Evolutionary conservation across 345 rosid species (phyloP).

Genomic region (Hypericum androsaemum): DNA sequence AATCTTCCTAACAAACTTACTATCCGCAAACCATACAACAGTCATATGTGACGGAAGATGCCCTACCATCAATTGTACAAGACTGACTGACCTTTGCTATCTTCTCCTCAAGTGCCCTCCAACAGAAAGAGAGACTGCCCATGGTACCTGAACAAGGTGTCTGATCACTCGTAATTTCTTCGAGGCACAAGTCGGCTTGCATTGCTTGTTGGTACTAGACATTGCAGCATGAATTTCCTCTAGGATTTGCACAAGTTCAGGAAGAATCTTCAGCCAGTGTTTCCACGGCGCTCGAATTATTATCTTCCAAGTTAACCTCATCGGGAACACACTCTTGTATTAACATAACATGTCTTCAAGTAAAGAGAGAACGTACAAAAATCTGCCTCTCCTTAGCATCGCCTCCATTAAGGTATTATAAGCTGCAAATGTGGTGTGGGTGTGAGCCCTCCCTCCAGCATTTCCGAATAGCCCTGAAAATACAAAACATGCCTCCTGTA

Average conservation of each 20-base stretch:
- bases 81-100: too few species aligned
- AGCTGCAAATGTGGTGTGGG: conserved; percentile 20
- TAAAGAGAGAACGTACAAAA: conserved; percentile 13
- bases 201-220: too few species aligned
- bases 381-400: conserved; percentile 14
- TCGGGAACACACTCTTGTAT: conserved; percentile 18
- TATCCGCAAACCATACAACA: too few species aligned
- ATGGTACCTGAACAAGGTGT: too few species aligned
- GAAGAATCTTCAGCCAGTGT: conserved; percentile 17
- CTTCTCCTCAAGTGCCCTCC: too few species aligned
- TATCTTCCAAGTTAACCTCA: conserved; percentile 12
- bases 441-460: conserved; percentile 15
- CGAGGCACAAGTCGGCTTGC: too few species aligned
- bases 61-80: too few species aligned
- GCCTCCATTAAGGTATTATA: conserved; percentile 19
- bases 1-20: too few species aligned
- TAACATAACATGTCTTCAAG: conserved; percentile 13
- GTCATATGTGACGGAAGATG: too few species aligned
- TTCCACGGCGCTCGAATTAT: conserved; percentile 12
- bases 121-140: too few species aligned
- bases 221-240: neutral
- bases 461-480: conserved; percentile 15
- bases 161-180: too few species aligned
- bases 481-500: conserved; percentile 15
- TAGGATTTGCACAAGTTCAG: conserved; percentile 15